Evolutionary conservation across 495 filamentous ascomycete species (phyloP), one percentile per base, ranked within the genome.

Genomic region (Aspergillus coremiiformis): DNA sequence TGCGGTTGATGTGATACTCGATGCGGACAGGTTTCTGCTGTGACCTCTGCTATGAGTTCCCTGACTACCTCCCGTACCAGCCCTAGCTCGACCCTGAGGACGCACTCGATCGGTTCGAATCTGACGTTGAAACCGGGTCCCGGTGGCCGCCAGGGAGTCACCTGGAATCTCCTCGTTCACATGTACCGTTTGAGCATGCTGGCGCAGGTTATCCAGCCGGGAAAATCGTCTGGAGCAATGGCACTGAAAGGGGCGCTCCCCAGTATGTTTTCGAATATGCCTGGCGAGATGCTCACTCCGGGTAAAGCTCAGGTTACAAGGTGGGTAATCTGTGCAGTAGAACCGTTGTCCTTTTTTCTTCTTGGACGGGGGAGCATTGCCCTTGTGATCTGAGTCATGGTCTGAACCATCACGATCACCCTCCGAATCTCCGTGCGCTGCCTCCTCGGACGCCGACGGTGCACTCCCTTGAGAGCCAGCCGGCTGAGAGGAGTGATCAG

Each of bases 271-370:
- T 58, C 92, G 83, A 55, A 98, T 97, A 56, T 98, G 93, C 26
- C 93, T 79, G 11, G 93, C 93, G 47, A 98, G 68, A 71, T 98
- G 93, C 66, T 98, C 93, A 62, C 94, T 97, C 33, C 93, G 79
- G 2, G 93, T 97, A 66, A 98, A 98, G 65, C 91, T 95, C 22
- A 98, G 69, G 61, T 85, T 90, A 68, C 93, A 98, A 15, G 90
- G 88, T 37, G 94, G 94, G 61, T 91, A 96, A 21, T 95, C 89
- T n/a, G 87, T 95, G 71, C 93, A 98, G 66, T 89, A 96, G 63
- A 98, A 98, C 39, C 90, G 80, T 63, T 96, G 91, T 1, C 91
- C 91, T 67, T 96, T 96, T 72, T 97, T 97, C 77, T 95, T 95
- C 67, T 93, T 95, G 27, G 80, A 80, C 12, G 81, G 80, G 41